A percentile compares a stretch with the other conserved stretches of the same genome.
These are phyloP conservation scores for Hypsizygus ulmarius DNA, from an alignment of 1,284 basidiomycete species.

Conservation along the genomic window DNA sequence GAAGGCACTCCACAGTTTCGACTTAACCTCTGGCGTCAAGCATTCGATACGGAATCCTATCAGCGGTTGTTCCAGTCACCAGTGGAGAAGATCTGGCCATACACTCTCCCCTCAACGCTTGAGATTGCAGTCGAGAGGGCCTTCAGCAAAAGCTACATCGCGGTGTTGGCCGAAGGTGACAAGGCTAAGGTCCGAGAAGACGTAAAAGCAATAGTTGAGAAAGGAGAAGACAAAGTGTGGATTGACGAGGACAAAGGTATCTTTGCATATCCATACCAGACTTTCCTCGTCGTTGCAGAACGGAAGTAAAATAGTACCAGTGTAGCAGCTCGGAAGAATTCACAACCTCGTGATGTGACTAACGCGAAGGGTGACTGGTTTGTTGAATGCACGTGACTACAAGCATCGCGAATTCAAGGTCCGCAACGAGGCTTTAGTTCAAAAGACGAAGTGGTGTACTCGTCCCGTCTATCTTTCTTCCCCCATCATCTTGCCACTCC, in stretches of 20 bases:
- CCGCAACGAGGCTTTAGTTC: conserved; percentile 20
- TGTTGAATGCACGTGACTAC: conserved; percentile 22
- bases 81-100: conserved; percentile 52
- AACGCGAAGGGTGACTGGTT: conserved; percentile 16
- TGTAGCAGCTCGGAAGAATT: not conserved
- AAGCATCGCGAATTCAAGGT: conserved; percentile 23
- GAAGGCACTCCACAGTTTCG: conserved; percentile 71
- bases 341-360: conserved; percentile 13
- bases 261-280: conserved; percentile 50
- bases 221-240: conserved; percentile 42
- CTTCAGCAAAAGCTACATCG: conserved; percentile 73
- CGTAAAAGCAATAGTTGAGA: conserved; percentile 47
- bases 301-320: conserved; percentile 37
- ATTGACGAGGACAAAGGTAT: conserved; percentile 41
- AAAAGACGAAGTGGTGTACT: conserved; percentile 15
- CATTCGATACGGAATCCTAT: conserved; percentile 60
- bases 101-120: conserved; percentile 45
- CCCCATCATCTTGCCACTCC: conserved; percentile 4
- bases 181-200: conserved; percentile 48
- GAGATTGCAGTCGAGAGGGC: conserved; percentile 60
- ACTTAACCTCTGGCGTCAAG: conserved; percentile 62
- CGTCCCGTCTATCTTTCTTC: conserved; percentile 2
- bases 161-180: conserved; percentile 52
- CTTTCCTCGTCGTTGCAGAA: conserved; percentile 38
- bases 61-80: conserved; percentile 48